Evolutionary conservation across 352 stramenopile species (phyloP), one percentile per base, ranked within the genome.

Genomic region (Phytophthora sansomeana): DNA sequence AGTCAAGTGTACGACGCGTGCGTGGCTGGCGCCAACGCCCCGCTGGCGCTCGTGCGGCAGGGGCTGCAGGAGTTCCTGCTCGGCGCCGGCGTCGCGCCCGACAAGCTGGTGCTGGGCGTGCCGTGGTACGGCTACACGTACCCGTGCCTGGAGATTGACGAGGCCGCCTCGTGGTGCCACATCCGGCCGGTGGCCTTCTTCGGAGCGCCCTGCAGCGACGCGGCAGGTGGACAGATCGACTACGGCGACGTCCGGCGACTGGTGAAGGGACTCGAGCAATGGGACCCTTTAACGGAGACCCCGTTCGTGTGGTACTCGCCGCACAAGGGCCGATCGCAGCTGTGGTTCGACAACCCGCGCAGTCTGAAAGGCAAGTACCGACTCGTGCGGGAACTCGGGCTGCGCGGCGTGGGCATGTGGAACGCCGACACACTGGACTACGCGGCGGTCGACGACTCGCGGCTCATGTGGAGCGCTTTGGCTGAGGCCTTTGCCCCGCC

Each of bases 81-180:
- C 11, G 83, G 79, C 36, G 78, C 86, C 29, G 73, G 67, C 35
- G 77, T 97, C 39, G 21, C 52, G 6, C 71, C 86, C 4, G 43
- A 64, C 16, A 97, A 98, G 69, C 71, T 98, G 39, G 83, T 98
- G 58, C 74, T 98, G 0, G 93, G 93, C 9, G 69, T 98, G 36
- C 91, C 91, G 4, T 98, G 91, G 91, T 98, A 98, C 55, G 91
- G 85, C 47, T 98, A 98, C 73, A 61, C 76, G 29, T 98, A 98
- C 71, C 58, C 54, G 47, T 98, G 91, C 58, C 13, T 72, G 29
- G 28, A 74, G 21, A 69, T 56, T 73, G 56, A 69, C 44, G 67
- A 69, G 10, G 39, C 6, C 38, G 38, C 43, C 32, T 71, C 59
- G 14, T 67, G 43, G 59, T 72, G 60, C 24, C 51, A 39, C 44